Conservation (phyloP, 2,329 filamentous ascomycete genomes). For the Colletotrichum paranaense region DNA sequence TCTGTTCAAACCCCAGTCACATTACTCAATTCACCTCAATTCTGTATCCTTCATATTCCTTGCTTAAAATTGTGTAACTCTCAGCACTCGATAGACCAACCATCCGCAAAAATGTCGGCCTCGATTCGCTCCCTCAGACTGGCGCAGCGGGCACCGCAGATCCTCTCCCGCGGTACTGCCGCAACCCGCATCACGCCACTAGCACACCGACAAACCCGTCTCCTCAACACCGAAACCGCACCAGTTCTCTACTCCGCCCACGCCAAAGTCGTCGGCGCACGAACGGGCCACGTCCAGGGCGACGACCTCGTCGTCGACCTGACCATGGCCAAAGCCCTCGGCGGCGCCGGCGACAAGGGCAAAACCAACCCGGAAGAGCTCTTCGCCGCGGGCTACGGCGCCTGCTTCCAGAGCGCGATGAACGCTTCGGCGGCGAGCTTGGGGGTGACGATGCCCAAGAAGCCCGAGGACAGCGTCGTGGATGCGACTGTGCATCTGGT, state of each 20-base stretch:
- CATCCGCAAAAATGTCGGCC: conserved; percentile 5
- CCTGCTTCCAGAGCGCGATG: conserved; percentile 60
- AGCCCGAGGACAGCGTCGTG: conserved; percentile 50
- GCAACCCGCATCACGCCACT: background rate
- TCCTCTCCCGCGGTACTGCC: background rate
- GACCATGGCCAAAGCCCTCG: conserved; percentile 55
- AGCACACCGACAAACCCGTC: conserved; percentile 29
- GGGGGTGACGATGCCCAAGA: conserved; percentile 53
- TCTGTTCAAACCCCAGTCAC: background rate
- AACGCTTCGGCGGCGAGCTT: conserved; percentile 52
- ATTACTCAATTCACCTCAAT: background rate
- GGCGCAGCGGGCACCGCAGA: conserved; percentile 5
- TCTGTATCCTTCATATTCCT: background rate
- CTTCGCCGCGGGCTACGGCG: conserved; percentile 59
- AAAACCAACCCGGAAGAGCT: conserved; percentile 61
- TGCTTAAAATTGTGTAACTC: too few relatives aligned
- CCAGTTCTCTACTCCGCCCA: conserved; percentile 51
- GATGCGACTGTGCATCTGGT: conserved; percentile 56
- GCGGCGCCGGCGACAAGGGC: conserved; percentile 49
- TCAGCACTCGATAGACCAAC: too few relatives aligned
- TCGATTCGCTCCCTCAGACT: conserved; percentile 17
- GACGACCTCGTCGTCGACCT: conserved; percentile 47
- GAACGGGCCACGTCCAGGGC: conserved; percentile 43
- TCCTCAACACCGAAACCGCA: conserved; percentile 51
- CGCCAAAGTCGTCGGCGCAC: conserved; percentile 51